Evolutionary conservation across 805 yeast species (phyloP), one percentile per base, ranked within the genome.

Genomic region (Blastobotrys parvus): DNA sequence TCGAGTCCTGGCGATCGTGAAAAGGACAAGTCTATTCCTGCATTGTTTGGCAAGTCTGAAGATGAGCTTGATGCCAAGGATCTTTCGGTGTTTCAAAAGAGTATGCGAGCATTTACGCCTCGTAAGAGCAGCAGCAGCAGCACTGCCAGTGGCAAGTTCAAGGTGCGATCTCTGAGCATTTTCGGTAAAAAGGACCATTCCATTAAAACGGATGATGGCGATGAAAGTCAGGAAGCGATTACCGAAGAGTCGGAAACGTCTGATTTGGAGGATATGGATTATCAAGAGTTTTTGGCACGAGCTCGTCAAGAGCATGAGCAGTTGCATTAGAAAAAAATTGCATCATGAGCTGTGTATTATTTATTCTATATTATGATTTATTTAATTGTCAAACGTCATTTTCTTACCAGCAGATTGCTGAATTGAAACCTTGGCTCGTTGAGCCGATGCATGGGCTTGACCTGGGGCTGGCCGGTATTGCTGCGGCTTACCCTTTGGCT

Each of bases 341-440:
- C 19, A 18, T 7, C n/a, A 34, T 20, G 11, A 17, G 17, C 22
- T 34, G 35, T 31, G n/a, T 18, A 34, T 8, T 34, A 15, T 18
- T 34, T n/a, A 8, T 16, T 4, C 17, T 34, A 5, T 13, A 35
- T 35, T 35, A 35, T 16, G 8, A 20, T 20, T 16, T 20, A 35
- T 35, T 35, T 3, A 17, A 5, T 54, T 58, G 52, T 80, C 82
- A 58, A 86, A 86, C 4, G 75, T 81, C 33, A 74, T 70, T 61
- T 88, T 90, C 65, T 85, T 89, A 61, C 97, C 97, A n/a, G 80
- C 70, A 1, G 96, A 82, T 39, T 85, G 78, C 22, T 88, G 94
- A 58, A 90, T 85, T 4, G 94, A 89, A 16, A 87, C 86, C 55
- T 85, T 81, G 6, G 80, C 94, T 67, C 97, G 78, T 65, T 76